These are phyloP conservation scores for Aspergillus sp. DNA, from an alignment of 2,329 filamentous ascomycete species.

Conservation along the genomic window DNA sequence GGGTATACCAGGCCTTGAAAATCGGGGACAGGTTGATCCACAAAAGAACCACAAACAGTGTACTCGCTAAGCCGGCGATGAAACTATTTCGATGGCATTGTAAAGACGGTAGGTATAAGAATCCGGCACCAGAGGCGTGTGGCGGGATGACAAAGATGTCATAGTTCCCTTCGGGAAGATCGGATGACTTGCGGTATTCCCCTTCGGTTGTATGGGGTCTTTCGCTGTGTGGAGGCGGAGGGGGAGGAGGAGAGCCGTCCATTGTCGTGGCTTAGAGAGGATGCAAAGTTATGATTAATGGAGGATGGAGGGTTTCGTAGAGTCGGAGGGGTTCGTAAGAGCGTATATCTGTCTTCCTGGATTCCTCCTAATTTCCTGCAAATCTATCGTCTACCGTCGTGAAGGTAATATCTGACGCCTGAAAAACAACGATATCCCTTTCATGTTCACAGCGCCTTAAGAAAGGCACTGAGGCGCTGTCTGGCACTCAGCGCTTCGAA, in stretches of 20 bases:
- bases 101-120: constrained; percentile 87
- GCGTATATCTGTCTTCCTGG: too few species aligned
- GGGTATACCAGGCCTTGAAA: constrained; percentile 60
- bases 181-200: constrained; percentile 39
- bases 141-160: constrained; percentile 96
- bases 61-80: constrained; percentile 72
- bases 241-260: constrained; percentile 53
- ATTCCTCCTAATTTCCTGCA: too few species aligned
- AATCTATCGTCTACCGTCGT: neutral
- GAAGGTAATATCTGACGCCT: neutral
- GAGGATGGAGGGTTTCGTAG: neutral
- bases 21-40: constrained; percentile 66
- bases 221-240: constrained; percentile 62
- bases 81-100: constrained; percentile 84
- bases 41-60: constrained; percentile 63
- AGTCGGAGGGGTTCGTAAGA: neutral
- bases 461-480: constrained; percentile 9
- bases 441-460: constrained; percentile 14
- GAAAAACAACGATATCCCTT: neutral
- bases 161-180: constrained; percentile 81
- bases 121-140: constrained; percentile 79
- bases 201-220: constrained; percentile 60
- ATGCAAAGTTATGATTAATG: neutral
- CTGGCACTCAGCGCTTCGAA: constrained; percentile 10
- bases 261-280: constrained; percentile 12